Evolutionary conservation across 768 basidiomycete genomes (phyloP).

Genomic region (Trametes punicea): DNA sequence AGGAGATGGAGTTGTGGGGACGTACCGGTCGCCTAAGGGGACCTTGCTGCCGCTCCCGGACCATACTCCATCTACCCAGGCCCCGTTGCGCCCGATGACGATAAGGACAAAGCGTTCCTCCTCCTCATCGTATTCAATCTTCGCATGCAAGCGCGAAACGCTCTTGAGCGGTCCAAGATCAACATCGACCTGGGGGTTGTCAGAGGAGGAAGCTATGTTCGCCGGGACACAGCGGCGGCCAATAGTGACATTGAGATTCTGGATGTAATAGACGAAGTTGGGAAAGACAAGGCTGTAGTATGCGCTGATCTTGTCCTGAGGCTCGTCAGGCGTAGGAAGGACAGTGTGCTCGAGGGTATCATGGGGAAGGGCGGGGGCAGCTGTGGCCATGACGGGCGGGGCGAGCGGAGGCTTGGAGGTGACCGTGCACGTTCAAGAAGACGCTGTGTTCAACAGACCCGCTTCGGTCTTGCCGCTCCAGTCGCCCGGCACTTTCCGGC

Average conservation of each 20-base stretch:
- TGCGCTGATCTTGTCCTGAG: constrained; percentile 80
- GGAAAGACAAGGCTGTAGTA: constrained; percentile 95
- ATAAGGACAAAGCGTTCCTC: constrained; percentile 84
- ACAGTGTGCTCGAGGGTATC: constrained; percentile 28
- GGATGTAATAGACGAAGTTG: constrained; percentile 94
- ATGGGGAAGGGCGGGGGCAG: constrained; percentile 24
- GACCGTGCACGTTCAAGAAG: constrained; percentile 20
- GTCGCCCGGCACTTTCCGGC: constrained; percentile 11
- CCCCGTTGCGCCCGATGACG: constrained; percentile 95
- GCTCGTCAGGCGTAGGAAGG: constrained; percentile 28
- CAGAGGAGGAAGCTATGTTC: constrained; percentile 55
- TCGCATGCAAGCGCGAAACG: constrained; percentile 94
- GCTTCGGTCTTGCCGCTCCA: background rate
- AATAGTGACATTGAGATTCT: constrained; percentile 91
- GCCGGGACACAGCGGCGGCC: constrained; percentile 78
- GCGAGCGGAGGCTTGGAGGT: constrained; percentile 4
- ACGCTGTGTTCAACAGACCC: background rate
- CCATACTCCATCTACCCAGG: constrained; percentile 98
- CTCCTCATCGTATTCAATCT: constrained; percentile 91
- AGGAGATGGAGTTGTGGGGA: background rate
- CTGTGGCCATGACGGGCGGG: constrained; percentile 27
- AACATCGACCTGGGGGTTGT: constrained; percentile 65
- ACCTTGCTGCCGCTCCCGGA: constrained; percentile 83
- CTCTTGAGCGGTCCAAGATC: constrained; percentile 97
- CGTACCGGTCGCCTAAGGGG: constrained; percentile 80